Conservation (phyloP, 1,284 basidiomycete genomes). For the Sutorius eximius region DNA sequence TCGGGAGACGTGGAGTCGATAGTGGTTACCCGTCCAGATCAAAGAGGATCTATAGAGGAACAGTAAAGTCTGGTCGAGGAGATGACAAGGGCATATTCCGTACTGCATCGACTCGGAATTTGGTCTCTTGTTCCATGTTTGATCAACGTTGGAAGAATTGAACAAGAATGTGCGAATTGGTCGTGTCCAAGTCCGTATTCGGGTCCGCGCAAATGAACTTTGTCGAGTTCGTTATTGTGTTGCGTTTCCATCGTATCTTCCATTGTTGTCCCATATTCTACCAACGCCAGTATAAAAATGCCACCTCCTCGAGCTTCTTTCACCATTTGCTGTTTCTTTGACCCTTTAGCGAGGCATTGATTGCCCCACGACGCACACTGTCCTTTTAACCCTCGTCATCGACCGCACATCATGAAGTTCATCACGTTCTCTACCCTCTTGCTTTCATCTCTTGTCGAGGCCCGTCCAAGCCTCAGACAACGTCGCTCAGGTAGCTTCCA, state of each 20-base stretch:
- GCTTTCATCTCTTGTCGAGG: slow-evolving; percentile 40
- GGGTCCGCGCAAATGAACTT: neutral
- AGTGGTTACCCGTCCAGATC: slow-evolving; percentile 66
- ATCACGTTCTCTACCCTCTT: slow-evolving; percentile 38
- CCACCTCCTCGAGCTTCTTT: neutral
- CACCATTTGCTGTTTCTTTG: neutral
- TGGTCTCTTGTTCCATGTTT: slow-evolving; percentile 18
- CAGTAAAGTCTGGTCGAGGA: slow-evolving; percentile 5
- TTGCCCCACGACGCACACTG: slow-evolving; percentile 11
- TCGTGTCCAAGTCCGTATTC: neutral
- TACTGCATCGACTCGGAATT: slow-evolving; percentile 27
- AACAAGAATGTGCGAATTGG: neutral
- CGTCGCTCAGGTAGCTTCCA: slow-evolving; percentile 40
- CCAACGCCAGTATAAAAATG: slow-evolving; percentile 11
- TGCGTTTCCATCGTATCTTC: neutral
- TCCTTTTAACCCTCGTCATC: neutral
- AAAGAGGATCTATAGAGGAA: slow-evolving; percentile 52
- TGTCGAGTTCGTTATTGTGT: slow-evolving; percentile 1
- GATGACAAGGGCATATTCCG: neutral
- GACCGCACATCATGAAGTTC: slow-evolving; percentile 19
- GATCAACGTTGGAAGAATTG: neutral
- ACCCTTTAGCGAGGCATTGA: slow-evolving; percentile 21
- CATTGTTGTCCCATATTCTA: slow-evolving; percentile 6
- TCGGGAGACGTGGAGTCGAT: neutral
- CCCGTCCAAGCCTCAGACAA: slow-evolving; percentile 38